phyloP scores from a whole-genome alignment of 768 basidiomycete genomes.

The Rhodotorula toruloides region DNA sequence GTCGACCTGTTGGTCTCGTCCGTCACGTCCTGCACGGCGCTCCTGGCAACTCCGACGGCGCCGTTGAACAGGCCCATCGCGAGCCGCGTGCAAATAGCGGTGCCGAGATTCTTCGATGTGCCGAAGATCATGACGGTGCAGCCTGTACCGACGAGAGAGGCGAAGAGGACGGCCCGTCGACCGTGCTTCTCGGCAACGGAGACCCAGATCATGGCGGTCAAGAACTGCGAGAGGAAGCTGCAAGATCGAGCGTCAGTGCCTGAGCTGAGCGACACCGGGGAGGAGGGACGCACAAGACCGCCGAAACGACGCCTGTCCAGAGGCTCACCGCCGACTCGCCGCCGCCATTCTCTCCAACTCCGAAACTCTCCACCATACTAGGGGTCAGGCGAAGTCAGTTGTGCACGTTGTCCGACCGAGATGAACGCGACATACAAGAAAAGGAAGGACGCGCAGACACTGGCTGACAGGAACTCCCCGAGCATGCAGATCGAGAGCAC shows the following conservation, averaged over 20 bases:
- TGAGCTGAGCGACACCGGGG: too few relatives aligned
- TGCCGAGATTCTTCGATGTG: constrained; percentile 48
- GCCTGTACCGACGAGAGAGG: constrained; percentile 80
- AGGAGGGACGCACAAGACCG: constrained; percentile 12
- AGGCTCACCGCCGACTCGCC: constrained; percentile 82
- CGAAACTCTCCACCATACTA: constrained; percentile 43
- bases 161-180: constrained; percentile 70
- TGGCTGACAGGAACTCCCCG: constrained; percentile 84
- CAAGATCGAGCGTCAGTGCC: neutral
- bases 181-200: constrained; percentile 93
- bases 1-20: constrained; percentile 87
- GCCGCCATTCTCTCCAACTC: constrained; percentile 56
- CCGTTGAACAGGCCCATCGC: constrained; percentile 46
- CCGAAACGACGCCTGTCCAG: constrained; percentile 79
- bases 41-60: constrained; percentile 88
- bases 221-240: constrained; percentile 93
- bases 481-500: constrained; percentile 68
- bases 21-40: constrained; percentile 77
- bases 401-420: too few relatives aligned
- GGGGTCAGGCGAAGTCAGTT: neutral
- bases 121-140: constrained; percentile 72
- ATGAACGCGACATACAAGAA: constrained; percentile 64
- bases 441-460: constrained; percentile 80
- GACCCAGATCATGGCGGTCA: constrained; percentile 92
- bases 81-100: constrained; percentile 29